Evolutionary conservation across 2,329 filamentous ascomycete species (phyloP), one percentile per base, ranked within the genome.

Genomic region (Pseudocercospora fijiensis): DNA sequence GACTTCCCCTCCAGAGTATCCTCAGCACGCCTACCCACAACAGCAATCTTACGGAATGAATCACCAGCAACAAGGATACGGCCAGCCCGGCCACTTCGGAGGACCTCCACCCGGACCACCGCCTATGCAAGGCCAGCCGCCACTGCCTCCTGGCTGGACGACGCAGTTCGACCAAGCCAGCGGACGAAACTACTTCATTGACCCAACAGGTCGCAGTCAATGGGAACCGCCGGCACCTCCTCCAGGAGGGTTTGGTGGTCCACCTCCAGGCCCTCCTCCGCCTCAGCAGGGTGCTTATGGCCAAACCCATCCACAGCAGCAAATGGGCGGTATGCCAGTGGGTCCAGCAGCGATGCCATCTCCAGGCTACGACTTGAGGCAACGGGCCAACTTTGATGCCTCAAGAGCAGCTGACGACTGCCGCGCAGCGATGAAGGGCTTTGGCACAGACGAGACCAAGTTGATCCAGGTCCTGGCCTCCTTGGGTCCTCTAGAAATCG

Each of bases 361-460:
- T 0, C 78, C 84, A 0, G 93, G 93, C 37, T 97, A 96, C 72
- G 86, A 87, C 2, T 84, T 89, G 0, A 85, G 86, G 11, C 89
- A 90, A 72, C 81, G 85, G 52, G 89, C 91, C 49, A 82, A 85
- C 28, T 81, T 83, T 18, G 88, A 96, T 67, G 88, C 86, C 55
- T 83, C 80, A 2, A 79, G 81, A 11, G 88, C 95, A 70, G 90
- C 91, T 0, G 85, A 92, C 62, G 85, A 82, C 3, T 81, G 96
- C 22, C 86, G 91, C 59, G 85, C 85, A 70, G 91, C 94, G 1
- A 96, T 97, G 92, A 96, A 96, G 77, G 92, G 92, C 0, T 91
- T 96, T 66, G 94, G 93, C 33, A 97, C 93, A 0, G 87, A 98
- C 72, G 93, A 97, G 76, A 89, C 87, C 72, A 77, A 84, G 0